A percentile compares a stretch with the other conserved stretches of the same genome.
These are phyloP conservation scores for Corymbia calophylla DNA, from an alignment of 441 rosid genomes.

Conservation along the genomic window DNA sequence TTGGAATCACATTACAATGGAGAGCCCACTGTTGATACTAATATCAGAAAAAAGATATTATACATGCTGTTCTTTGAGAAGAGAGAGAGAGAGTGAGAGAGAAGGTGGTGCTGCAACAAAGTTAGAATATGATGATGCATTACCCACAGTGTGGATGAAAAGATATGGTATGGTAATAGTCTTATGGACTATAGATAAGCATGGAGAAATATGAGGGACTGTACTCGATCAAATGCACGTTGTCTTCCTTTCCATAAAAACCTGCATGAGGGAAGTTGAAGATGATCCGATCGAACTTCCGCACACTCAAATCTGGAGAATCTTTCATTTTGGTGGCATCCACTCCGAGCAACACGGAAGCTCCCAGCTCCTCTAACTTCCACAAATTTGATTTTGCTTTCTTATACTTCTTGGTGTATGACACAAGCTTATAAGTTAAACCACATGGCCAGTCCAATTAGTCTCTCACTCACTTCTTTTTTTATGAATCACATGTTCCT, in stretches of 20 bases:
- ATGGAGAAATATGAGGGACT: not conserved
- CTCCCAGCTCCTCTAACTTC: constrained; percentile 27
- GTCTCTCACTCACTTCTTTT: not conserved
- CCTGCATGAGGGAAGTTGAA: constrained; percentile 52
- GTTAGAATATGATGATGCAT: not conserved
- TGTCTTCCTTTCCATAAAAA: constrained; percentile 28
- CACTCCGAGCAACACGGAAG: constrained; percentile 29
- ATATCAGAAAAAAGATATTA: not conserved
- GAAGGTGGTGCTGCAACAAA: not conserved
- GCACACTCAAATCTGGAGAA: constrained; percentile 17
- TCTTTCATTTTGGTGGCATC: constrained; percentile 41
- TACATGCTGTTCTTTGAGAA: too few relatives aligned
- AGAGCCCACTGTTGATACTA: not conserved
- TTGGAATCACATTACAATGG: not conserved
- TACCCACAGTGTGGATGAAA: not conserved
- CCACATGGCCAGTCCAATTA: not conserved
- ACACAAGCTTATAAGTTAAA: not conserved
- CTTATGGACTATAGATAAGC: not conserved
- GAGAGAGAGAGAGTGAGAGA: not conserved
- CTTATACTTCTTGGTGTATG: constrained; percentile 25
- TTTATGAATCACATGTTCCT: not conserved
- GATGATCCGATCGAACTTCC: constrained; percentile 41
- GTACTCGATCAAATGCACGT: constrained; percentile 20
- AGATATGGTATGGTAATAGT: not conserved
- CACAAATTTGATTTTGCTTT: constrained; percentile 34